A percentile compares a stretch with the other conserved stretches of the same genome.
Evolutionary conservation across 176 grass and related monocot genomes (phyloP).

Genomic region (Tillandsia leiboldiana): DNA sequence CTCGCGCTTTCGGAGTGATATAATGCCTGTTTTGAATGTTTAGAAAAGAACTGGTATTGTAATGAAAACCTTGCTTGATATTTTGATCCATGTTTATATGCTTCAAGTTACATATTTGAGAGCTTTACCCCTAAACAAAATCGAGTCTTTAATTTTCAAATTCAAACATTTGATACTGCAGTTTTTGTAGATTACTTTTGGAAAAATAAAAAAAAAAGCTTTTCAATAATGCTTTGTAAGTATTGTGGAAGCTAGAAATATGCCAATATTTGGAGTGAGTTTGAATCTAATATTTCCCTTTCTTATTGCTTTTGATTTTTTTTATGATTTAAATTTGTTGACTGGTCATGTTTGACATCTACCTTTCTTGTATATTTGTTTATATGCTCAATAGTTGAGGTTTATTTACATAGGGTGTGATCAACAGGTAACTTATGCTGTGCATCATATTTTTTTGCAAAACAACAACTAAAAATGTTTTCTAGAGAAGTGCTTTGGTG

Average conservation of each 20-base stretch:
- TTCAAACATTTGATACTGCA: neutral
- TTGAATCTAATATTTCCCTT: neutral
- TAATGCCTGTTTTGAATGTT: neutral
- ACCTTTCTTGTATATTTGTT: too few species aligned
- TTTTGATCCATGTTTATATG: neutral
- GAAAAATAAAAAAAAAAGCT: too few species aligned
- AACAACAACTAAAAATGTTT: too few species aligned
- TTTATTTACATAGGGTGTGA: too few species aligned
- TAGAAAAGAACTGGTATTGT: conserved; percentile 9
- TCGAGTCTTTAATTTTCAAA: neutral
- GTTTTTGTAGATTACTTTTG: neutral
- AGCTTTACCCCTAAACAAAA: neutral
- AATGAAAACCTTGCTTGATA: neutral
- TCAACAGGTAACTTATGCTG: too few species aligned
- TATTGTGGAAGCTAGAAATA: conserved; percentile 7
- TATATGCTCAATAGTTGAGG: too few species aligned
- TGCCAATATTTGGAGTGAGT: neutral
- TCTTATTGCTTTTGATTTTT: conserved; percentile 1
- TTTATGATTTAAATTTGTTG: too few species aligned
- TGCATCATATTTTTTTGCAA: too few species aligned
- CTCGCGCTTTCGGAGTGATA: conserved; percentile 8
- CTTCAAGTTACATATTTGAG: neutral
- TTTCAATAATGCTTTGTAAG: conserved; percentile 2
- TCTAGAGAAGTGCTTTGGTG: too few species aligned
- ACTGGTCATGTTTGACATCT: too few species aligned